These are phyloP conservation scores for Mucor velutinosus DNA, from an alignment of 371 early-diverging fungal species.

Conservation along the genomic window DNA sequence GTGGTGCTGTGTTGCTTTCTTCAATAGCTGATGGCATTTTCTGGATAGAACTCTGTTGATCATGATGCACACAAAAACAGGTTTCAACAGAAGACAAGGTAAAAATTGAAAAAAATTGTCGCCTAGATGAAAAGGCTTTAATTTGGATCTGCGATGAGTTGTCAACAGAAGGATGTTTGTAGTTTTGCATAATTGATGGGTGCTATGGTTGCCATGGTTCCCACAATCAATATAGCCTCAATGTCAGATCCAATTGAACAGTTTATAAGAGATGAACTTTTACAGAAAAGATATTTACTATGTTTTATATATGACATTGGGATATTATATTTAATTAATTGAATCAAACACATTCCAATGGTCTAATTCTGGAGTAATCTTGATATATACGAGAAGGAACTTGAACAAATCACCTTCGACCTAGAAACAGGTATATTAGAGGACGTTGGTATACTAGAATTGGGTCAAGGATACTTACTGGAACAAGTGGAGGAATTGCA, in stretches of 20 bases:
- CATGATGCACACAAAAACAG: not conserved
- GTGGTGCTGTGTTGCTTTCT: not conserved
- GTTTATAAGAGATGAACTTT: not conserved
- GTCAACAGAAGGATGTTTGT: not conserved
- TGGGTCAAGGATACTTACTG: conserved; percentile 9
- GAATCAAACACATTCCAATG: conserved; percentile 3
- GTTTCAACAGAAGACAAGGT: not conserved
- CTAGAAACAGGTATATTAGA: not conserved
- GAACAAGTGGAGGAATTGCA: conserved; percentile 24
- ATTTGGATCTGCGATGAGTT: not conserved
- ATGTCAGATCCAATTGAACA: not conserved
- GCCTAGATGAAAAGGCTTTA: not conserved
- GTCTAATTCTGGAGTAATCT: conserved; percentile 25
- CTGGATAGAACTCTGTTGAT: not conserved
- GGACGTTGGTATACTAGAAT: not conserved
- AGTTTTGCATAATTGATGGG: not conserved
- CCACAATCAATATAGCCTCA: not conserved
- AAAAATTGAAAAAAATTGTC: not conserved
- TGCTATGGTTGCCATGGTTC: not conserved
- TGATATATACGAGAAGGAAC: conserved; percentile 20
- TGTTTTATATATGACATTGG: not conserved
- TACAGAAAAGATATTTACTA: not conserved
- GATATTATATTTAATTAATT: not conserved
- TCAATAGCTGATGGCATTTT: not conserved
- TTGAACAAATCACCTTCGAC: conserved; percentile 21